Evolutionary conservation across 2,329 filamentous ascomycete genomes (phyloP).

Genomic region (Bipolaris oryzae): DNA sequence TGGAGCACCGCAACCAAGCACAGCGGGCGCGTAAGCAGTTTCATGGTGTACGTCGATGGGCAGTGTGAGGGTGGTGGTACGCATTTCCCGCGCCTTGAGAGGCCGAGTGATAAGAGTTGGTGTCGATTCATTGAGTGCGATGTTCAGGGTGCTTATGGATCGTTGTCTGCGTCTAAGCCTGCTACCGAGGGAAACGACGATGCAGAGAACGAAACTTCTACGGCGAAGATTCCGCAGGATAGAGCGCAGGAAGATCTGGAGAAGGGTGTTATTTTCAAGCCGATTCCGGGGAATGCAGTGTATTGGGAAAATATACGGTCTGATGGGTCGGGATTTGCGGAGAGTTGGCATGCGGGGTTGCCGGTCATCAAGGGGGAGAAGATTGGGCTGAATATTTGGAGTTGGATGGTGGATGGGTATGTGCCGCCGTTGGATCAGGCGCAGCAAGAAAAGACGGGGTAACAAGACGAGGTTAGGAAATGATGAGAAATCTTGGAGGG

Average conservation of each 20-base stretch:
- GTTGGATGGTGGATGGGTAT: conserved; percentile 59
- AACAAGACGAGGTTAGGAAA: not conserved
- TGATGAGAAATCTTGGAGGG: not conserved
- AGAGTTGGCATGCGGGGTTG: conserved; percentile 67
- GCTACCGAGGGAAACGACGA: conserved; percentile 11
- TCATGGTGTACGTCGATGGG: conserved; percentile 65
- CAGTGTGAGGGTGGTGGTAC: conserved; percentile 65
- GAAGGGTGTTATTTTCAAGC: conserved; percentile 63
- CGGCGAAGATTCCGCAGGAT: not conserved
- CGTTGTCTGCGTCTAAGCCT: not conserved
- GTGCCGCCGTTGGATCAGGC: conserved; percentile 18
- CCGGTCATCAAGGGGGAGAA: conserved; percentile 63
- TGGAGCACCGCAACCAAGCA: conserved; percentile 49
- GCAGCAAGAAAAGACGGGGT: not conserved
- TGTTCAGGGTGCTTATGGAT: conserved; percentile 9
- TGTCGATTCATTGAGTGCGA: conserved; percentile 64
- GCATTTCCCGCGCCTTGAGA: conserved; percentile 61
- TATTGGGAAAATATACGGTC: conserved; percentile 66
- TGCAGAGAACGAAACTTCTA: conserved; percentile 21
- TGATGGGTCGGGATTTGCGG: conserved; percentile 62
- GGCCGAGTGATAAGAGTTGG: conserved; percentile 56
- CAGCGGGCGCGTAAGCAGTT: conserved; percentile 58
- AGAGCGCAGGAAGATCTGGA: conserved; percentile 16
- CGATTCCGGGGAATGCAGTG: conserved; percentile 63
- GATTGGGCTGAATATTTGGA: conserved; percentile 69